phyloP scores from a whole-genome alignment of 2,329 filamentous ascomycete species.

The Fusarium devonianum region DNA sequence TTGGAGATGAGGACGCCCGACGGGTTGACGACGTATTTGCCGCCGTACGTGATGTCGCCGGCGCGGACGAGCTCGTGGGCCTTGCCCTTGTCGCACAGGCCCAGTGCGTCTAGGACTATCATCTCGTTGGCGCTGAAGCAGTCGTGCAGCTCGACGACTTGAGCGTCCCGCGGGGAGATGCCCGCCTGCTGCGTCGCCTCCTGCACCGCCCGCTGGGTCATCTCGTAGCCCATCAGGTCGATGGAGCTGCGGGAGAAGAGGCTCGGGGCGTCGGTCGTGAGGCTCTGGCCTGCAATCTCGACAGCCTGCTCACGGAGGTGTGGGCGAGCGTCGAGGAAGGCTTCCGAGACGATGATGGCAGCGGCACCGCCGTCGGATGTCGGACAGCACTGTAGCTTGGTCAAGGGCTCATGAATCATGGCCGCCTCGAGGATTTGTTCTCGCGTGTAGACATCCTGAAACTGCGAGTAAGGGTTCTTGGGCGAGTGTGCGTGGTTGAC shows the following conservation, averaged over 20 bases:
- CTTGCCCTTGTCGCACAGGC: slow-evolving; percentile 78
- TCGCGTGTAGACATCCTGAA: slow-evolving; percentile 87
- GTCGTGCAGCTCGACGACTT: slow-evolving; percentile 92
- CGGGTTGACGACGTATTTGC: slow-evolving; percentile 85
- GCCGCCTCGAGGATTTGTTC: slow-evolving; percentile 80
- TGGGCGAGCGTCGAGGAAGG: slow-evolving; percentile 84
- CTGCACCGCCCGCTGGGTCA: slow-evolving; percentile 75
- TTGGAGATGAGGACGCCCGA: slow-evolving; percentile 95
- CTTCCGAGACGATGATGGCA: slow-evolving; percentile 85
- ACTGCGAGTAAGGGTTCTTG: slow-evolving; percentile 97
- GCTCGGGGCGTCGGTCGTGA: slow-evolving; percentile 82
- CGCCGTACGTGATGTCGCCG: slow-evolving; percentile 92
- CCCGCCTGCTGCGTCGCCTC: slow-evolving; percentile 78
- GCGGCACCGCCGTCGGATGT: slow-evolving; percentile 93
- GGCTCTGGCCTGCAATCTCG: slow-evolving; percentile 83
- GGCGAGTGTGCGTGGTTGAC: slow-evolving; percentile 92
- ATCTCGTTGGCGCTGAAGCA: slow-evolving; percentile 97
- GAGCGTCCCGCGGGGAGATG: slow-evolving; percentile 70
- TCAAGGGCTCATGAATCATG: slow-evolving; percentile 85
- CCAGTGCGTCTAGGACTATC: slow-evolving; percentile 86
- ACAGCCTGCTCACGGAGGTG: slow-evolving; percentile 85
- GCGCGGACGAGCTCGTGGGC: slow-evolving; percentile 88
- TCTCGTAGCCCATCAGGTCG: slow-evolving; percentile 88
- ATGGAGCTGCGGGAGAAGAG: slow-evolving; percentile 84
- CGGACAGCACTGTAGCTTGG: slow-evolving; percentile 98